A percentile compares a stretch with the other conserved stretches of the same genome.
Evolutionary conservation across 306 rosid genomes (phyloP).

Genomic region (Ormosia semicastrata): DNA sequence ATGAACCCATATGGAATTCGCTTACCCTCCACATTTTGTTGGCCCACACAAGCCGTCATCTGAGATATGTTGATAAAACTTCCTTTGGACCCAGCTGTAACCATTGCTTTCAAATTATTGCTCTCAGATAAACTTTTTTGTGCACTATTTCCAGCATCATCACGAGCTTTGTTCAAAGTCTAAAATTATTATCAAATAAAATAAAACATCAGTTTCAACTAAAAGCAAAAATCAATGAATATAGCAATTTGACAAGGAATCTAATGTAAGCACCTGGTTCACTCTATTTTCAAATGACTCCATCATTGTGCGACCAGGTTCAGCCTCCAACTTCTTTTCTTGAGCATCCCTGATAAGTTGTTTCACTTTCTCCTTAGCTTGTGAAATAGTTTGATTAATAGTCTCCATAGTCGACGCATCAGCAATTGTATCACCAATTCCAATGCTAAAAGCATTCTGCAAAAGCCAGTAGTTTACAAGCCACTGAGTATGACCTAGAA

Average conservation of each 20-base stretch:
- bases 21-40: constrained; percentile 99
- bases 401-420: constrained; percentile 93
- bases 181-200: constrained; percentile 22
- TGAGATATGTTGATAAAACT: constrained; percentile 98
- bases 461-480: constrained; percentile 98
- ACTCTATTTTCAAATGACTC: constrained; percentile 97
- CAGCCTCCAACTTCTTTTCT: constrained; percentile 82
- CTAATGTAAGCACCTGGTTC: constrained; percentile 61
- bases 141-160: constrained; percentile 97
- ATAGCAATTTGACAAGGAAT: constrained; percentile 12
- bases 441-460: constrained; percentile 95
- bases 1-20: constrained; percentile 97
- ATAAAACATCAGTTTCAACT: constrained; percentile 14
- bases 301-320: constrained; percentile 98
- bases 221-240: background rate
- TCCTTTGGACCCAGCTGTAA: constrained; percentile 99
- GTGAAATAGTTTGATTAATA: constrained; percentile 84
- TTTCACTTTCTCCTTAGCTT: constrained; percentile 89
- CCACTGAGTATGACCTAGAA: constrained; percentile 99
- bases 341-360: constrained; percentile 83
- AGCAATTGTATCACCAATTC: constrained; percentile 98
- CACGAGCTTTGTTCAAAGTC: constrained; percentile 95
- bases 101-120: constrained; percentile 98
- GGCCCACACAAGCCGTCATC: constrained; percentile 99
- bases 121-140: constrained; percentile 94